phyloP scores from a whole-genome alignment of 176 grass and related monocot genomes.

The Musa acuminata region DNA sequence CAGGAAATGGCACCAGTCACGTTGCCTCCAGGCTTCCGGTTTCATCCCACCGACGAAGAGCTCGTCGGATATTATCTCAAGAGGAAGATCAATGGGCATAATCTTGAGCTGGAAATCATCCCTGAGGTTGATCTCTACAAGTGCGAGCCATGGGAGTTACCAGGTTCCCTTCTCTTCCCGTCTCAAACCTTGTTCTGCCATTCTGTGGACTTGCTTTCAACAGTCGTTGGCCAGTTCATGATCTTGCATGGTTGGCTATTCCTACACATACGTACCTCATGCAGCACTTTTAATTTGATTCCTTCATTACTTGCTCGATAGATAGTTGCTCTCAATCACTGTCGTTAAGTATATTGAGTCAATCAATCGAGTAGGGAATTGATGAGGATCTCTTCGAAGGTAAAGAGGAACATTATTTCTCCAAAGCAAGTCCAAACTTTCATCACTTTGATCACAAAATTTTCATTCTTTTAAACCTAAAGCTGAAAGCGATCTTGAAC shows the following conservation, averaged over 20 bases:
- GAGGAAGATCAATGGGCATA: conserved; percentile 76
- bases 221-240: too few species aligned
- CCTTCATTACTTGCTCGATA: not conserved
- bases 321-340: not conserved
- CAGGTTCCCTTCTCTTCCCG: conserved; percentile 34
- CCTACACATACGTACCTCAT: too few species aligned
- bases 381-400: too few species aligned
- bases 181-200: conserved; percentile 11
- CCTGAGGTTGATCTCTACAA: conserved; percentile 97
- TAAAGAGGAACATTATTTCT: too few species aligned
- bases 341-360: too few species aligned
- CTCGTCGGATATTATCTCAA: conserved; percentile 91
- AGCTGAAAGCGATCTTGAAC: too few species aligned
- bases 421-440: too few species aligned
- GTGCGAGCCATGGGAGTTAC: conserved; percentile 90
- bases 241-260: too few species aligned
- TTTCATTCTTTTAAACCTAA: too few species aligned
- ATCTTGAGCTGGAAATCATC: conserved; percentile 90
- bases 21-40: conserved; percentile 87
- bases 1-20: conserved; percentile 54
- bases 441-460: too few species aligned
- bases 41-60: conserved; percentile 90
- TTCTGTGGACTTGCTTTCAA: too few species aligned
- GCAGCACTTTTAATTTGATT: not conserved
- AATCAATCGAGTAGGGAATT: too few species aligned